Conservation (phyloP, 257 asterid genomes). For the Solanum rostratum region DNA sequence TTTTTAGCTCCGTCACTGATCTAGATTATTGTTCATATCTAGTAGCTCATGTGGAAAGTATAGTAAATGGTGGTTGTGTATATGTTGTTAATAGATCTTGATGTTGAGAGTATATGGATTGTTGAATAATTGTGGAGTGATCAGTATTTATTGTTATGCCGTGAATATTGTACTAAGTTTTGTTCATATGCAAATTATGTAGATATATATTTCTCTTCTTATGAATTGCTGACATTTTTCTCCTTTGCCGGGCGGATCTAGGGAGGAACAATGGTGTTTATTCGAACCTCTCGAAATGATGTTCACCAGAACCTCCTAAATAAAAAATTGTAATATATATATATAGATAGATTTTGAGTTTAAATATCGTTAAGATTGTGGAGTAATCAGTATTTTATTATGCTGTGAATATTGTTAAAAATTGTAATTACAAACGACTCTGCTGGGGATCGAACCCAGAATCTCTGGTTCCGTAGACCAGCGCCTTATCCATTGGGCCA, state of each 20-base stretch:
- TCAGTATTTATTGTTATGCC: background rate
- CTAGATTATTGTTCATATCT: background rate
- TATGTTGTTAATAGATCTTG: background rate
- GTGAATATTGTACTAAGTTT: background rate
- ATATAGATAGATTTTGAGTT: no score
- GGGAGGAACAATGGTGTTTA: no score
- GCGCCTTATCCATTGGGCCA: slow-evolving; percentile 99
- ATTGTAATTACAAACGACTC: background rate
- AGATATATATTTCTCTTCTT: no score
- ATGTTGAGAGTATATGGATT: background rate
- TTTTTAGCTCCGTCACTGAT: background rate
- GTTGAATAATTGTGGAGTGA: background rate
- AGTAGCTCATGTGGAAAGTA: background rate
- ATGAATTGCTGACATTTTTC: no score
- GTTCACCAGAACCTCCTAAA: no score
- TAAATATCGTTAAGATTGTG: no score
- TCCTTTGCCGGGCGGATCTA: no score
- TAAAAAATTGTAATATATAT: no score
- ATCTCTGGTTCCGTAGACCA: slow-evolving; percentile 98
- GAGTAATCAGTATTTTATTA: no score
- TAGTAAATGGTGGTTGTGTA: background rate
- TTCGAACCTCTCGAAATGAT: no score
- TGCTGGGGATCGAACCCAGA: slow-evolving; percentile 44
- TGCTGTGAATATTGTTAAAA: no score
- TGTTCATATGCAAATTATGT: background rate